These are phyloP conservation scores for Cytospora schulzeri DNA, from an alignment of 2,329 filamentous ascomycete genomes.

Conservation along the genomic window DNA sequence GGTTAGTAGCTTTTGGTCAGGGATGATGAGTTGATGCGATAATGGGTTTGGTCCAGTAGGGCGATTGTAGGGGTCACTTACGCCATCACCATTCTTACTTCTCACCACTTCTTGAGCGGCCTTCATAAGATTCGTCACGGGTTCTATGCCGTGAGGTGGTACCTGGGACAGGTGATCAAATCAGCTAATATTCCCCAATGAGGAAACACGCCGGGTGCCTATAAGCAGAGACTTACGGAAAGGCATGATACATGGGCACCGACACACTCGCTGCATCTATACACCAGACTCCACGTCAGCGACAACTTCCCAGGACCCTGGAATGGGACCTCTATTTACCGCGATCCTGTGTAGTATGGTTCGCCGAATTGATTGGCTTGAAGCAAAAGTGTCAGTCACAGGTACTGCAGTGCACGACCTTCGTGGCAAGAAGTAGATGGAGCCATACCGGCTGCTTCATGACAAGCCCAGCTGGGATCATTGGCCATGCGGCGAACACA, in stretches of 20 bases:
- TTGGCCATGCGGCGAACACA: slow-evolving; percentile 19
- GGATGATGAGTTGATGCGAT: background rate
- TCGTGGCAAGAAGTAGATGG: background rate
- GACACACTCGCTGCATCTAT: slow-evolving; percentile 17
- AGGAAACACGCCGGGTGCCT: background rate
- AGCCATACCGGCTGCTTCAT: slow-evolving; percentile 17
- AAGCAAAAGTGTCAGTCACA: background rate
- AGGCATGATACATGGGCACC: slow-evolving; percentile 19
- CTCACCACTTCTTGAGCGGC: slow-evolving; percentile 14
- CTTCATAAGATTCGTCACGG: slow-evolving; percentile 19
- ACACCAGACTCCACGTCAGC: background rate
- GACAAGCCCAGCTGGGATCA: slow-evolving; percentile 21
- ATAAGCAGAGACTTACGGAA: background rate
- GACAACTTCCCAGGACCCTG: background rate
- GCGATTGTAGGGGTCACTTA: slow-evolving; percentile 2
- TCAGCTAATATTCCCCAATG: background rate
- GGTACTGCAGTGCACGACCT: background rate
- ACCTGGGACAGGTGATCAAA: background rate
- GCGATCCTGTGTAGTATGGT: slow-evolving; percentile 8
- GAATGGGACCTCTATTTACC: background rate
- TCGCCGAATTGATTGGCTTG: slow-evolving; percentile 12
- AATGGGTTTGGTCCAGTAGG: background rate
- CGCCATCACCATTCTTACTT: slow-evolving; percentile 10
- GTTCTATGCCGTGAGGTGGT: slow-evolving; percentile 7
- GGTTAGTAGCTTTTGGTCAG: background rate